Conservation (phyloP, 179 eudicot genomes). For the Sideroxylon spinosum region DNA sequence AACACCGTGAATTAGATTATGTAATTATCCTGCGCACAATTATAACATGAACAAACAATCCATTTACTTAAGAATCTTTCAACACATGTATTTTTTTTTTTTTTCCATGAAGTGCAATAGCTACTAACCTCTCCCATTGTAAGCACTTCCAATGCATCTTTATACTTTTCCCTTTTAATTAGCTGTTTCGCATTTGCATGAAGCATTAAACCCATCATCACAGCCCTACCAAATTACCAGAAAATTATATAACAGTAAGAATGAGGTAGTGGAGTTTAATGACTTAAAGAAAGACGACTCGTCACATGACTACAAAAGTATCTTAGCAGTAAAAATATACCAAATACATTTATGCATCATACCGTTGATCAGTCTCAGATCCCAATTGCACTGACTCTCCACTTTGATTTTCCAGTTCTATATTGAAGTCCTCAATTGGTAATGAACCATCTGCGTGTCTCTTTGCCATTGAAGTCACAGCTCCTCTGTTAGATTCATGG, state of each 20-base stretch:
- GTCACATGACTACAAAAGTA: not conserved
- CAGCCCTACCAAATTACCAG: slow-evolving; percentile 48
- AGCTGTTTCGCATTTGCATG: slow-evolving; percentile 75
- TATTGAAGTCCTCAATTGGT: slow-evolving; percentile 77
- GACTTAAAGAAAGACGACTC: not conserved
- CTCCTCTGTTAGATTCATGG: slow-evolving; percentile 44
- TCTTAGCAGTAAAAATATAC: not conserved
- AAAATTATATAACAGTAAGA: not conserved
- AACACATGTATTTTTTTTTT: not conserved
- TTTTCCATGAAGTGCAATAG: slow-evolving; percentile 9
- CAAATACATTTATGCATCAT: slow-evolving; percentile 11
- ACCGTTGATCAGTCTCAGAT: slow-evolving; percentile 84
- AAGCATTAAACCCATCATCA: slow-evolving; percentile 97
- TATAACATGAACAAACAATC: not conserved
- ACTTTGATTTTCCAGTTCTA: slow-evolving; percentile 84
- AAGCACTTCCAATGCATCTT: slow-evolving; percentile 87
- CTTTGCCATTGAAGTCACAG: slow-evolving; percentile 60
- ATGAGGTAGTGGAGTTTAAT: not conserved
- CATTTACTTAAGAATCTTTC: not conserved
- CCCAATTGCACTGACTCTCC: slow-evolving; percentile 73
- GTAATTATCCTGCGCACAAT: not conserved
- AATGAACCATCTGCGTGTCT: slow-evolving; percentile 91
- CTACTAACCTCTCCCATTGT: slow-evolving; percentile 81
- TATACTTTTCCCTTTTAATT: slow-evolving; percentile 42
- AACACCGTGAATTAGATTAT: not conserved